Conservation (phyloP, 2,329 filamentous ascomycete genomes). For the Xylaria sp. region DNA sequence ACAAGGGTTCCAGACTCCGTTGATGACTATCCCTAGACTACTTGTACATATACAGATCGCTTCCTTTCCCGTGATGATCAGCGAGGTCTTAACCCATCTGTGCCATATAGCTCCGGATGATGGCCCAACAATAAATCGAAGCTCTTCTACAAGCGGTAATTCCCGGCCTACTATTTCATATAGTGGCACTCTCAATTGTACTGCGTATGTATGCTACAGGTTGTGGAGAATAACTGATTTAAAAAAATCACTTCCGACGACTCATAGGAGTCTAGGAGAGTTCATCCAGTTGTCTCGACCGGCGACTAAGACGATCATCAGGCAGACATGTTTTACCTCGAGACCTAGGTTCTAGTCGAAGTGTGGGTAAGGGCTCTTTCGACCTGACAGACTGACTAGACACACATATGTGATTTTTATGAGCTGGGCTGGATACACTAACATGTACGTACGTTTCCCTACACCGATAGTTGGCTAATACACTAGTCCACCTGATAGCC, state of each 20-base stretch:
- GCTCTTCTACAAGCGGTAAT: neutral
- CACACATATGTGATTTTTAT: neutral
- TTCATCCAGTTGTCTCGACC: neutral
- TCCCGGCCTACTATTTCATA: neutral
- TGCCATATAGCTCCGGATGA: neutral
- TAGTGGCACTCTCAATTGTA: neutral
- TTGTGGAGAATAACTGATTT: neutral
- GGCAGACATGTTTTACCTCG: neutral
- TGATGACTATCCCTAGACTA: no score
- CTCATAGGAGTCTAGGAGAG: neutral
- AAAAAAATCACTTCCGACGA: neutral
- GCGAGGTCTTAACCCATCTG: neutral
- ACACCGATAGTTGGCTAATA: slow-evolving; percentile 5
- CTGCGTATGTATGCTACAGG: neutral
- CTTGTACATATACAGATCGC: neutral
- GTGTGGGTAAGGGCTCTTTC: neutral
- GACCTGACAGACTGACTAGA: neutral
- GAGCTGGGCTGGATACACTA: neutral
- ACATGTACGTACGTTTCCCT: neutral
- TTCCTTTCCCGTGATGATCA: neutral
- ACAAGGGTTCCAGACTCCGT: no score
- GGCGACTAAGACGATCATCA: neutral
- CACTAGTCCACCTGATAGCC: slow-evolving; percentile 11
- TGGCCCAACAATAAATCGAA: neutral
- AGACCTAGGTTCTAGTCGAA: neutral